Evolutionary conservation across 176 grass and related monocot species (phyloP).

Genomic region (Tillandsia leiboldiana): DNA sequence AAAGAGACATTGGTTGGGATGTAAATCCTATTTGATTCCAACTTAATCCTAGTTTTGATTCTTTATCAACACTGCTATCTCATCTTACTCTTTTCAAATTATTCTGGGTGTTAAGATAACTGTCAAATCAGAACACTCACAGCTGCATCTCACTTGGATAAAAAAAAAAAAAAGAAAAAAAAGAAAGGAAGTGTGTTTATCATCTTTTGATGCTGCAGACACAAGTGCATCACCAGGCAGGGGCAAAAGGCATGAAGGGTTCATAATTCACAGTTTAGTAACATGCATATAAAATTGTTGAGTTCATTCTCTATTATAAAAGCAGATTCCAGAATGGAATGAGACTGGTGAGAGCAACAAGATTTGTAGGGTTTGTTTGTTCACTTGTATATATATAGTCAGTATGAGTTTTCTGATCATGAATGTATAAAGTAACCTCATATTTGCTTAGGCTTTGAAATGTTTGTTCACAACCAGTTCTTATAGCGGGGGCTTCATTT

Average conservation of each 20-base stretch:
- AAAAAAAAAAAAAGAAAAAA: too few species aligned
- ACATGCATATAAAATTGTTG: background rate
- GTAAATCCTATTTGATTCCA: too few species aligned
- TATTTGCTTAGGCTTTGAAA: background rate
- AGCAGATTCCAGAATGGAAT: constrained; percentile 7
- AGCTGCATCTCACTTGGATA: too few species aligned
- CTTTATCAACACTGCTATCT: too few species aligned
- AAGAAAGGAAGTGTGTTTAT: too few species aligned
- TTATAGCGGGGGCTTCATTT: background rate
- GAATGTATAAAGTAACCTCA: too few species aligned
- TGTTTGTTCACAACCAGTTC: background rate
- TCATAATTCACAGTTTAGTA: background rate
- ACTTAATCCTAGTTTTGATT: too few species aligned
- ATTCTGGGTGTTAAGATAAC: too few species aligned
- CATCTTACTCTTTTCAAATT: too few species aligned
- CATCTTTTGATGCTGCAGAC: background rate
- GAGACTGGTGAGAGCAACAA: background rate
- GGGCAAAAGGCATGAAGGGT: background rate
- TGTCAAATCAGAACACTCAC: too few species aligned
- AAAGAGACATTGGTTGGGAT: too few species aligned
- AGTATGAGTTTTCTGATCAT: background rate
- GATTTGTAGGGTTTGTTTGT: constrained; percentile 1
- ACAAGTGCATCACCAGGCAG: background rate
- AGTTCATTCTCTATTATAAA: background rate
- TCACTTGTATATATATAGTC: background rate